Evolutionary conservation across 108 stramenopile species (phyloP).

Genomic region (Pseudonitzschia pungens): DNA sequence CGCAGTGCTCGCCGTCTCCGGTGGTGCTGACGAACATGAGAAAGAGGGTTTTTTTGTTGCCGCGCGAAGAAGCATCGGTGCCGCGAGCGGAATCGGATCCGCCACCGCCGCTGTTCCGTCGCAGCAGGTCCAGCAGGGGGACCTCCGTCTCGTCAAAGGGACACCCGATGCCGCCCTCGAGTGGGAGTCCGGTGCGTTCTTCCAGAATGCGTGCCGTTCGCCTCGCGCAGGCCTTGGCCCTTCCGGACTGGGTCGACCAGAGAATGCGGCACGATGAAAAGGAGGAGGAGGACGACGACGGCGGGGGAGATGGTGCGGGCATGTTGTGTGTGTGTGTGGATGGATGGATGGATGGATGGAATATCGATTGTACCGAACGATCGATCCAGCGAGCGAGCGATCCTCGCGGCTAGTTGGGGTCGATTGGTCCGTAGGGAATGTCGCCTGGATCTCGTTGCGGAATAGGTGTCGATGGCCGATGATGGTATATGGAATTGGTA

Average conservation of each 20-base stretch:
- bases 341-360: too few relatives aligned
- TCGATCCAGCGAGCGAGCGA: too few relatives aligned
- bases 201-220: conserved; percentile 63
- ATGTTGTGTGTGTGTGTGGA: not conserved
- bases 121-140: conserved; percentile 31
- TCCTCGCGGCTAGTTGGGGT: too few relatives aligned
- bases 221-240: conserved; percentile 83
- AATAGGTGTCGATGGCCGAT: not conserved
- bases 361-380: too few relatives aligned
- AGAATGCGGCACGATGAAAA: conserved; percentile 52
- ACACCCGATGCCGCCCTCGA: conserved; percentile 40
- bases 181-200: conserved; percentile 27
- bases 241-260: conserved; percentile 78
- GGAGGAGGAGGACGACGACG: conserved; percentile 7
- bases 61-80: too few relatives aligned
- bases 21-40: conserved; percentile 81
- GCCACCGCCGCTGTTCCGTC: conserved; percentile 10
- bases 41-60: conserved; percentile 23
- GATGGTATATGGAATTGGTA: not conserved
- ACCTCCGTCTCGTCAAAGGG: conserved; percentile 57
- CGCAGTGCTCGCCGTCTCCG: conserved; percentile 81
- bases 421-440: too few relatives aligned
- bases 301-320: not conserved
- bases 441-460: too few relatives aligned
- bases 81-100: too few relatives aligned